phyloP scores from a whole-genome alignment of 495 filamentous ascomycete species.

The Penicillium waksmanii region DNA sequence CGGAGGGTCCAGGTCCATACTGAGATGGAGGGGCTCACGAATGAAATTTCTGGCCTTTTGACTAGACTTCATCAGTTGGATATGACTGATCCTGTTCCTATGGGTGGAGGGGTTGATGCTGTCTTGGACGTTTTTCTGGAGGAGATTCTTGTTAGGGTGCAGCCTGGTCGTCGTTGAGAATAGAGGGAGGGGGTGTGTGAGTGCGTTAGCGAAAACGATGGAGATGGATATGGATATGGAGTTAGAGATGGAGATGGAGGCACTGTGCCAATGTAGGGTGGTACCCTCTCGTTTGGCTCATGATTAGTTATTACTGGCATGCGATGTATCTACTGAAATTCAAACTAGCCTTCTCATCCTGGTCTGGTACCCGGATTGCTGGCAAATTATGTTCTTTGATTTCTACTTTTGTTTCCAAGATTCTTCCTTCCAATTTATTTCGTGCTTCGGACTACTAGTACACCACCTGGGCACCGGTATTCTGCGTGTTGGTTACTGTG shows the following conservation, averaged over 20 bases:
- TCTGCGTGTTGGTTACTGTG: no score
- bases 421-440: no score
- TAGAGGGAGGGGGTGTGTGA: no score
- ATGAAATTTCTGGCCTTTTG: constrained; percentile 75
- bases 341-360: background rate
- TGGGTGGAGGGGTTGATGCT: constrained; percentile 84
- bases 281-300: background rate
- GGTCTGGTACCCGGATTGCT: constrained; percentile 3
- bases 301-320: background rate
- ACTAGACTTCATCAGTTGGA: constrained; percentile 88
- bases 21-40: constrained; percentile 74
- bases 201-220: no score
- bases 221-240: background rate
- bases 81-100: constrained; percentile 78
- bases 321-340: constrained; percentile 5
- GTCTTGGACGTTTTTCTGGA: constrained; percentile 93
- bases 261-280: background rate
- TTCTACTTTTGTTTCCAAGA: background rate
- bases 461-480: no score
- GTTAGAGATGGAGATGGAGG: background rate
- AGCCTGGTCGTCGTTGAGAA: constrained; percentile 42
- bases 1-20: constrained; percentile 78
- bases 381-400: background rate
- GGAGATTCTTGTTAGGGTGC: constrained; percentile 91
- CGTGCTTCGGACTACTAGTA: no score